Base-by-base conservation (phyloP, 306 rosid genomes). In the Gynostemma pentaphyllum region DNA sequence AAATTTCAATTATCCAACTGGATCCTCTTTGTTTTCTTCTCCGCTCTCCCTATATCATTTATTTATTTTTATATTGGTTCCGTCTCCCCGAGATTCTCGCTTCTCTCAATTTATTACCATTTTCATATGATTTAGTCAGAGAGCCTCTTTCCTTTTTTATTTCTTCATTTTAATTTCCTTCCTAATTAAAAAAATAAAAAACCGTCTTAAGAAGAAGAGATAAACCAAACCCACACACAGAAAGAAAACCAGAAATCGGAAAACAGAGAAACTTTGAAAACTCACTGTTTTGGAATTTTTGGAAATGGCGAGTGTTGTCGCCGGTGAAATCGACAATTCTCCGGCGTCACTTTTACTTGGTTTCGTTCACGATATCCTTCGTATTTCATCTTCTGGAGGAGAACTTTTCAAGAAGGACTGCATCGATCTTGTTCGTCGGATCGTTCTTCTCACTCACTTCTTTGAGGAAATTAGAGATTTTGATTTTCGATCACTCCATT, bases 391-490 rank as follows among this genome's bases (percentile, higher is more conserved):
- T n/a, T n/a, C 7, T 79, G 77, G 5, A 36, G 83, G 68, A 9
- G 77, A 74, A n/a, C 15, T 66, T 40, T 88, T 86, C 79, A 83
- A 65, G 76, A 92, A 76, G 72, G 99, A 88, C 62, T 86, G 90
- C 69, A 84, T 88, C 77, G 99, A 92, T 86, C 90, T 92, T 50
- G 88, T 87, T 49, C 94, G 96, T 40, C 88, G 95, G 94, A 92
- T 92, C 84, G 83, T 92, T 14, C 80, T 92, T 23, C 83, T 92
- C n/a, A 66, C 88, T 24, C 88, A 92, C 71, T 68, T 92, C 68
- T 77, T 86, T 14, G 96, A 92, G 70, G 99, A 92, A 74, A 79
- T 92, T 63, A 69, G 69, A 69, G 90, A 86, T 14, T 72, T 78
- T n/a, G 70, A 39, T 60, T 69, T 66, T 64, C 54, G 18, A 8